phyloP scores from a whole-genome alignment of 2,329 filamentous ascomycete genomes.

The Claviceps monticola region DNA sequence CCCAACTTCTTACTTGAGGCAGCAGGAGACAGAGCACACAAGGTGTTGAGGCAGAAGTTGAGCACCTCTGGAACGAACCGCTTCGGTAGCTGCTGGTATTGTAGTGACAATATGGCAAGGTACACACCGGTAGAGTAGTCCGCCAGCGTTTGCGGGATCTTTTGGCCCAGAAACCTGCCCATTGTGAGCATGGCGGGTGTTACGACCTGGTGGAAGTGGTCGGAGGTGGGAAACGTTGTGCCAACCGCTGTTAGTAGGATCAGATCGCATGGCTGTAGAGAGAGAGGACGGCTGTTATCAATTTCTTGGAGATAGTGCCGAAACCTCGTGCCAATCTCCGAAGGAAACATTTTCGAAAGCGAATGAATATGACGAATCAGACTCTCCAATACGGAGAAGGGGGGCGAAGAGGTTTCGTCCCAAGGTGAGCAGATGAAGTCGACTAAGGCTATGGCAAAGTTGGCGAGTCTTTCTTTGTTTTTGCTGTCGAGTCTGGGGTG shows the following conservation, averaged over 20 bases:
- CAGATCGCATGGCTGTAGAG: conserved; percentile 55
- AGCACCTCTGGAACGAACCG: conserved; percentile 81
- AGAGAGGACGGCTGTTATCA: conserved; percentile 31
- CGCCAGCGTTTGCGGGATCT: conserved; percentile 46
- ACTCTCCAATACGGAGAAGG: conserved; percentile 60
- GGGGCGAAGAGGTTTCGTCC: conserved; percentile 28
- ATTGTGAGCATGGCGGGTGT: conserved; percentile 85
- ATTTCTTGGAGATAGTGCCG: conserved; percentile 55
- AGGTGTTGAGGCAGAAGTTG: conserved; percentile 64
- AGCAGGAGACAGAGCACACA: conserved; percentile 51
- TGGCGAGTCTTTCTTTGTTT: conserved; percentile 70
- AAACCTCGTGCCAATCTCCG: conserved; percentile 65
- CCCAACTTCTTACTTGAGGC: conserved; percentile 33
- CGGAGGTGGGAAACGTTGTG: conserved; percentile 82
- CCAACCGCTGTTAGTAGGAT: conserved; percentile 71
- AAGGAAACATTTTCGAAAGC: conserved; percentile 70
- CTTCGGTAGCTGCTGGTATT: conserved; percentile 74
- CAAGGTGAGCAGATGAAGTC: conserved; percentile 43
- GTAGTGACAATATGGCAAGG: conserved; percentile 61
- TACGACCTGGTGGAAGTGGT: conserved; percentile 91
- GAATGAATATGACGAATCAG: conserved; percentile 86
- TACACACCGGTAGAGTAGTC: conserved; percentile 66
- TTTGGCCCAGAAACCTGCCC: conserved; percentile 68
- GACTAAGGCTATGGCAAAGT: conserved; percentile 53
- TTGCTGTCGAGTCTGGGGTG: conserved; percentile 73